Evolutionary conservation across 176 grass and related monocot genomes (phyloP), one percentile per base, ranked within the genome.

Genomic region (Eleusine coracana): DNA sequence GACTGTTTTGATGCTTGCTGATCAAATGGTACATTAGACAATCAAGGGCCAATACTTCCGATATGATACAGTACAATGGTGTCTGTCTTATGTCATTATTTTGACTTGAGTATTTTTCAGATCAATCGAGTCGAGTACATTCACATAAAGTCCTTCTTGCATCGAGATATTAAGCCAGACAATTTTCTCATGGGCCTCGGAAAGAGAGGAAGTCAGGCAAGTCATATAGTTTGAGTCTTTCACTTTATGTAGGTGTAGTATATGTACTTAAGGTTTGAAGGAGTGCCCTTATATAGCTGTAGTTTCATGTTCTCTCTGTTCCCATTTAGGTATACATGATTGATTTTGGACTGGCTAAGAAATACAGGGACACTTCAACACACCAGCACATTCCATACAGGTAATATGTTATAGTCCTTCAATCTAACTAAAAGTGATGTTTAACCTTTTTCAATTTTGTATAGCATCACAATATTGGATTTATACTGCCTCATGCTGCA

Each of bases 121-220:
- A 87, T 97, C 76, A 97, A 97, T 64, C 87, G 91, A 79, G 83
- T 97, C 16, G 87, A 97, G 55, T 97, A 88, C 80, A 83, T 92
- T 38, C 94, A 97, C 74, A 85, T 86, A 4, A 94, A 97, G 76
- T 97, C 85, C 18, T 97, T 97, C 75, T 78, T 97, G 74, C 94
- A 97, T 77, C 84, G 94, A 87, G 94, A 97, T 82, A 97, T 97
- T 70, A 97, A 97, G 68, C 94, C 92, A 76, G 94, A 97, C 77
- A 97, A 97, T 87, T 97, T 97, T 79, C 87, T 97, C 27, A 97
- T 97, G 94, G 94, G 94, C 66, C 92, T 97, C 45, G 89, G 87
- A 77, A 86, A 84, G 75, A 91, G 92, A 85, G 77, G 85, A 60
- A 97, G 90, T 83, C 94, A 92, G 89, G 94, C 85, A 34, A 68